Base-by-base conservation (phyloP, 371 early-diverging fungal genomes). In the Rhizopus arrhizus region DNA sequence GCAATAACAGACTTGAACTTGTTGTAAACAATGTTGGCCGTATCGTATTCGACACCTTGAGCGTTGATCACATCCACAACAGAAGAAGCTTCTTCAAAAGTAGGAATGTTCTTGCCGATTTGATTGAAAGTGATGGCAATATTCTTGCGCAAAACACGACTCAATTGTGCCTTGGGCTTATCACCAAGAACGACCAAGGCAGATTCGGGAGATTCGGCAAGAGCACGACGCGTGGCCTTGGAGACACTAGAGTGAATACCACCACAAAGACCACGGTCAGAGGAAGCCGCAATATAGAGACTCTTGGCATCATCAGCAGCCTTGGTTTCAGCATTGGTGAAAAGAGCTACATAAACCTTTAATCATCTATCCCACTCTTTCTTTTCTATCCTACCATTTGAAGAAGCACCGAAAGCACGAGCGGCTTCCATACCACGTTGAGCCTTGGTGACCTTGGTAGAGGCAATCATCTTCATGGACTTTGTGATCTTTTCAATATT, bases 391-490 rank as follows among this genome's bases (percentile, higher is more conserved):
- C 42, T 82, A 91, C 92, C 83, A 52, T 77, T 70, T 36, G 91
- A 87, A 65, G 95, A 78, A 57, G 74, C 53, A 66, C 98, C 98
- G 73, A 91, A 95, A 49, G 75, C 74, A 65, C 97, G 92, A 41
- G 96, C 97, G 59, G 82, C 74, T 71, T 95, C 93, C 98, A 98
- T 97, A 72, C 84, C 83, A 65, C 90, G 88, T 85, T 96, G 96
- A 46, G 99, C 97, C 81, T 93, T 91, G 71, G 82, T 76, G 74
- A 96, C 91, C 88, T 98, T 98, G 81, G 98, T 98, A 47, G 98
- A 95, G 60, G 99, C 98, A 96, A 98, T 98, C 97, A 98, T 97
- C 87, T 98, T 98, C 97, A 97, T 97, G 60, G 98, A 98, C 83
- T 97, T 96, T 60, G 99, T 98, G 80, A 98, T 97, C 86, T 98